These are phyloP conservation scores for Colletotrichum viniferum DNA, from an alignment of 2,329 filamentous ascomycete species.

Conservation along the genomic window DNA sequence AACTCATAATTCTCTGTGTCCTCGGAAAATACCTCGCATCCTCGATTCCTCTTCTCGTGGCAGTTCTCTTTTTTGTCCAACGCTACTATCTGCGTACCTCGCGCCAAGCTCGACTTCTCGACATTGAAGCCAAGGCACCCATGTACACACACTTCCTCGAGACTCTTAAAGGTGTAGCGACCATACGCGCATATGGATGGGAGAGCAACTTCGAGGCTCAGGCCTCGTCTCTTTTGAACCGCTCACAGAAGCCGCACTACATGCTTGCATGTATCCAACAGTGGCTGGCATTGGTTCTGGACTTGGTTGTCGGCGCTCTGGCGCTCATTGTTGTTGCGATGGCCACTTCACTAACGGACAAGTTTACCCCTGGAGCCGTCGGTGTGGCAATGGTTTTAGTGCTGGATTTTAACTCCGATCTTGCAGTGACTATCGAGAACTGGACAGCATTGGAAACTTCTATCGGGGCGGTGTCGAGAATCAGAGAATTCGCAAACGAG, in stretches of 20 bases:
- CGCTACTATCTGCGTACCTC: conserved; percentile 34
- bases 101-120: conserved; percentile 32
- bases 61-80: conserved; percentile 26
- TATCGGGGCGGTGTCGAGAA: background rate
- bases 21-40: conserved; percentile 26
- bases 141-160: conserved; percentile 33
- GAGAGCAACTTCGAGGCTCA: conserved; percentile 22
- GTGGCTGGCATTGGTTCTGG: conserved; percentile 57
- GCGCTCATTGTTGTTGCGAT: conserved; percentile 33
- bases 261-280: conserved; percentile 56
- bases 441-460: conserved; percentile 26
- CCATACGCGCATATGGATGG: conserved; percentile 41
- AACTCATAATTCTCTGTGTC: background rate
- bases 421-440: background rate
- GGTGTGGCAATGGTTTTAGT: conserved; percentile 14
- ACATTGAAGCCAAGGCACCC: conserved; percentile 33
- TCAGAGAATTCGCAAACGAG: background rate
- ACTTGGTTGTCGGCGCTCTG: conserved; percentile 54
- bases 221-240: conserved; percentile 29
- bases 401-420: background rate
- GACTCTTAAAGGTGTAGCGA: conserved; percentile 26
- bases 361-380: conserved; percentile 30
- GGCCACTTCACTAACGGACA: conserved; percentile 20
- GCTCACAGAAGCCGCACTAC: conserved; percentile 57
- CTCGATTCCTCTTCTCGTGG: conserved; percentile 26